Conservation (phyloP, 306 rosid genomes). For the Phaseolus lunatus region DNA sequence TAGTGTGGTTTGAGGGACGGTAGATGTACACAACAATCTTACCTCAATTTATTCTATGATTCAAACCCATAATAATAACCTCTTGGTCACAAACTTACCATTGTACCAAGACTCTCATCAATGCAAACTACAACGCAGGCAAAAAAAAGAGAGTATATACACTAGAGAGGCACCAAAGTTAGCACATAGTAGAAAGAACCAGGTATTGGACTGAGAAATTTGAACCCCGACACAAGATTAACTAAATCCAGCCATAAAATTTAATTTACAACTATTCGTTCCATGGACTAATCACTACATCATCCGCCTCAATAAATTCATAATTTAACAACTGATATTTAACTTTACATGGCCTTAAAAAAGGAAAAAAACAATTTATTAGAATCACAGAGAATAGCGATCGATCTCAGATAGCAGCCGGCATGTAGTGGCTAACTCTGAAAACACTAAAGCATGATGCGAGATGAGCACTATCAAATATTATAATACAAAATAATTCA, state of each 20-base stretch:
- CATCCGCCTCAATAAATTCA: neutral
- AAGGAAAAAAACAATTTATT: neutral
- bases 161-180: slow-evolving; percentile 7
- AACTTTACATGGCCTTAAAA: slow-evolving; percentile 26
- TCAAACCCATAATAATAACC: neutral
- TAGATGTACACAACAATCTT: neutral
- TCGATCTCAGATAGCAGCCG: neutral
- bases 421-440: neutral
- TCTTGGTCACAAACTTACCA: neutral
- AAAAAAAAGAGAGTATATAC: neutral
- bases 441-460: neutral
- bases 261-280: slow-evolving; percentile 11
- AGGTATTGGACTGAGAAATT: slow-evolving; percentile 2
- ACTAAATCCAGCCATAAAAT: neutral
- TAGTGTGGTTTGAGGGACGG: neutral
- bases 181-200: slow-evolving; percentile 3
- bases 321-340: slow-evolving; percentile 11
- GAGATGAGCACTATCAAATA: neutral
- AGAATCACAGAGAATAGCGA: neutral
- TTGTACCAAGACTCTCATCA: neutral
- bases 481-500: neutral
- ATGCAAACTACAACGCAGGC: slow-evolving; percentile 8
- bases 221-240: neutral
- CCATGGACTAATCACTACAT: slow-evolving; percentile 17
- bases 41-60: neutral